Conservation (phyloP, 139 green algal species). For the Desmodesmus armatus region DNA sequence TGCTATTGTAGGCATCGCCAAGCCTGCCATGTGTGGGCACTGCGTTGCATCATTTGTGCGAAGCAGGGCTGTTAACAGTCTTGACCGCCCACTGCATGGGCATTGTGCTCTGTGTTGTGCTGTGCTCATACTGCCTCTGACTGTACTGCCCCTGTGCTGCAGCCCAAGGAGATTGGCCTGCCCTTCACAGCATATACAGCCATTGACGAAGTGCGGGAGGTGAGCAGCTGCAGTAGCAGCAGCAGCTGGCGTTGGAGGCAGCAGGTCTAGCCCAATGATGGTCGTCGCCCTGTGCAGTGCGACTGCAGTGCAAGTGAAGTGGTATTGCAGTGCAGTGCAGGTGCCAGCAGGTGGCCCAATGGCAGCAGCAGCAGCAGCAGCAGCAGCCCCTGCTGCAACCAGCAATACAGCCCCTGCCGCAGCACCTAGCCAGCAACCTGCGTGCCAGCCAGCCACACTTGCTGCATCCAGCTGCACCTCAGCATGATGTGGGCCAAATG, state of each 20-base stretch:
- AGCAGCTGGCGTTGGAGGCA: background rate
- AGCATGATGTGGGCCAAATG: background rate
- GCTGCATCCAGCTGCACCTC: background rate
- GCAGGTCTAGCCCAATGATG: background rate
- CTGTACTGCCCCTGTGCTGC: slow-evolving; percentile 40
- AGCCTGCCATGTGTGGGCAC: background rate
- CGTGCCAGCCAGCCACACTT: background rate
- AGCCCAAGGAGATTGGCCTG: slow-evolving; percentile 95
- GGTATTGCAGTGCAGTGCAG: too few species aligned
- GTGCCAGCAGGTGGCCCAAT: too few species aligned
- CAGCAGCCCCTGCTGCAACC: background rate
- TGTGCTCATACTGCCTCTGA: background rate
- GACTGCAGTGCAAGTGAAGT: background rate
- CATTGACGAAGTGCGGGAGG: slow-evolving; percentile 90
- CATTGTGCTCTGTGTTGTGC: background rate
- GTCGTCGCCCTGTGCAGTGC: background rate
- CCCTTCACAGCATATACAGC: slow-evolving; percentile 94
- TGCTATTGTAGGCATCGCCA: background rate
- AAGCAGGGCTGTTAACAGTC: too few species aligned
- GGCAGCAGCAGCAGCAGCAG: background rate
- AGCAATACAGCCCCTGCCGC: background rate
- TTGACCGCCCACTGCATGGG: too few species aligned
- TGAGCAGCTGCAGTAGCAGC: slow-evolving; percentile 20
- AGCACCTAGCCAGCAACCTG: background rate
- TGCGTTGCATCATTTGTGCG: background rate